Conservation (phyloP, 371 early-diverging fungal genomes). For the Lichtheimia hyalospora region DNA sequence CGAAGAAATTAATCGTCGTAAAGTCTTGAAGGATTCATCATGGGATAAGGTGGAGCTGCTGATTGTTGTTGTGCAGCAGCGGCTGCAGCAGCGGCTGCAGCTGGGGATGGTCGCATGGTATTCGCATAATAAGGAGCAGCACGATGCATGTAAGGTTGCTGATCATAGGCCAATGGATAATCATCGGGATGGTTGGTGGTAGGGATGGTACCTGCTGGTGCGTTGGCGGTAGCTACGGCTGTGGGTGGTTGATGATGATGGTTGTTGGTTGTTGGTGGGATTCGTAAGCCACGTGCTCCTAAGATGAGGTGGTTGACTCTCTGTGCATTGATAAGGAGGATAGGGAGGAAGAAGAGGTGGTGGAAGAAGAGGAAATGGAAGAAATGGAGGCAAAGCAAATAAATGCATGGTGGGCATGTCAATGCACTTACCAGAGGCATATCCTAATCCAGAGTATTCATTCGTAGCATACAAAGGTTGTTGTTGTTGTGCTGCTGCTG, state of each 20-base stretch:
- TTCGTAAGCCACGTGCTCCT: no score
- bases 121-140: background rate
- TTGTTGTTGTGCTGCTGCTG: constrained; percentile 1
- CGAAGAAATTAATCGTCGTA: constrained; percentile 4
- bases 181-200: constrained; percentile 3
- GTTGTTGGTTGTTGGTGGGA: no score
- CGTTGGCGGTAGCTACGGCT: background rate
- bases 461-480: background rate
- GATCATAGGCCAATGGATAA: constrained; percentile 1
- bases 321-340: background rate
- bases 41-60: constrained; percentile 6
- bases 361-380: no score
- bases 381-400: background rate
- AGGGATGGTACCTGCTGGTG: constrained; percentile 3
- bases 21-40: constrained; percentile 12
- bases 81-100: background rate
- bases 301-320: background rate
- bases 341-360: background rate
- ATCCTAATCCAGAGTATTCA: constrained; percentile 2
- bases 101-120: background rate
- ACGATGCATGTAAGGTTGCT: background rate
- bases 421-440: constrained; percentile 3
- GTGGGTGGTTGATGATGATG: no score
- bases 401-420: background rate
- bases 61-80: constrained; percentile 2